A percentile compares a stretch with the other conserved stretches of the same genome.
Evolutionary conservation across 352 stramenopile genomes (phyloP).

Genomic region (Pythium folliculosum): DNA sequence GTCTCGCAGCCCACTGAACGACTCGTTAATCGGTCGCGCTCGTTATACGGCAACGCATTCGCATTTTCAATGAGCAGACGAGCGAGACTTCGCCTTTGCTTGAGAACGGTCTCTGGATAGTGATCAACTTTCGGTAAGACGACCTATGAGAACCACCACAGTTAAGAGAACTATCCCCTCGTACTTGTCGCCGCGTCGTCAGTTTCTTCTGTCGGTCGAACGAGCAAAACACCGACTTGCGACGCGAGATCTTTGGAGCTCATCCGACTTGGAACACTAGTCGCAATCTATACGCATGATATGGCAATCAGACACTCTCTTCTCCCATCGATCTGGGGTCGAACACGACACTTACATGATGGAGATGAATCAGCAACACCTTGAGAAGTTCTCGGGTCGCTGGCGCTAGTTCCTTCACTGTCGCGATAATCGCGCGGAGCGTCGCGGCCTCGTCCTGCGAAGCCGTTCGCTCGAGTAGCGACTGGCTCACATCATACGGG

Average conservation of each 20-base stretch:
- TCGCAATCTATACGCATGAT: conserved; percentile 35
- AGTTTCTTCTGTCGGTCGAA: conserved; percentile 44
- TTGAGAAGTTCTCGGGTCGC: conserved; percentile 48
- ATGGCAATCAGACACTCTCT: not conserved
- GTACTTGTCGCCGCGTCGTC: conserved; percentile 35
- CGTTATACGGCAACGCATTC: conserved; percentile 41
- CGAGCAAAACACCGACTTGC: conserved; percentile 40
- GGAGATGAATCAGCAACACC: conserved; percentile 50
- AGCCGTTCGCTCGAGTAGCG: conserved; percentile 34
- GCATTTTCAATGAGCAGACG: conserved; percentile 57
- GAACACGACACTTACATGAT: conserved; percentile 35
- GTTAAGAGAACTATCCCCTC: conserved; percentile 7
- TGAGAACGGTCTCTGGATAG: conserved; percentile 30
- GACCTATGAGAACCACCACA: not conserved
- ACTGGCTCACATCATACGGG: conserved; percentile 34
- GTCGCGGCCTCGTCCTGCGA: conserved; percentile 3
- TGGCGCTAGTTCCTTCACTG: conserved; percentile 40
- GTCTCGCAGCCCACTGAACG: not conserved
- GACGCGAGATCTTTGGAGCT: conserved; percentile 41
- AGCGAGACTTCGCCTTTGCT: conserved; percentile 39
- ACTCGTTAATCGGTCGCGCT: not conserved
- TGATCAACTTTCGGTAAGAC: not conserved
- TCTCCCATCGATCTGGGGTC: not conserved
- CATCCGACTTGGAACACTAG: conserved; percentile 43
- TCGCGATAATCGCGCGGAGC: conserved; percentile 22